Evolutionary conservation across 257 asterid species (phyloP), one percentile per base, ranked within the genome.

Genomic region (Primulina eburnea): DNA sequence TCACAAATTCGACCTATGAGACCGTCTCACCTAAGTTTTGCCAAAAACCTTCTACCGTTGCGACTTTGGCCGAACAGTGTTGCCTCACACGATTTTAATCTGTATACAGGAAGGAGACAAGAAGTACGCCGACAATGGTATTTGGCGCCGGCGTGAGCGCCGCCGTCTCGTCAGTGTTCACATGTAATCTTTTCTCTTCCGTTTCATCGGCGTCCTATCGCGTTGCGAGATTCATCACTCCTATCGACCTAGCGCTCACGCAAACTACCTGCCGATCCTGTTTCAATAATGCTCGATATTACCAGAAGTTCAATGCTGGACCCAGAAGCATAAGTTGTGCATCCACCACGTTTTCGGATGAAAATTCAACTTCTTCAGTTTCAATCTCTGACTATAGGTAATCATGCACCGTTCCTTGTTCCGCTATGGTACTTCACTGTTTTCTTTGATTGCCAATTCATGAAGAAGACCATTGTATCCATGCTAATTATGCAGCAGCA

Each of bases 381-480:
- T 71, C 82, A 59, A 62, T 73, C 68, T 80, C 86, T 24, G 75
- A 75, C 53, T 70, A 72, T 76, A 80, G 94, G 98, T 92, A 84
- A 34, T 53, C 57, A 55, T 58, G 35, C 4, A 21, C 38, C 34
- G 32, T 80, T 71, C 11, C 50, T 21, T 73, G 77, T 47, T 57
- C 14, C 30, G 20, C 17, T 47, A 11, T 10, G 29, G 33, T 37
- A 53, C 6, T 26, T 71, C 56, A 10, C 29, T 35, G 40, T 68
- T 53, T 21, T 43, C 32, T 8, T 29, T 35, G 40, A 35, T 35
- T 35, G 40, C 0, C 10, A 35, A 35, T 35, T 35, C 40, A 35
- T 35, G 40, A 35, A 8, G 40, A 35, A 35, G 40, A 35, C 29
- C 2, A 35, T 35, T 35, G 8, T 35, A 35, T 35, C 40, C 8